Base-by-base conservation (phyloP, 345 rosid species). In the Erucastrum elatum region DNA sequence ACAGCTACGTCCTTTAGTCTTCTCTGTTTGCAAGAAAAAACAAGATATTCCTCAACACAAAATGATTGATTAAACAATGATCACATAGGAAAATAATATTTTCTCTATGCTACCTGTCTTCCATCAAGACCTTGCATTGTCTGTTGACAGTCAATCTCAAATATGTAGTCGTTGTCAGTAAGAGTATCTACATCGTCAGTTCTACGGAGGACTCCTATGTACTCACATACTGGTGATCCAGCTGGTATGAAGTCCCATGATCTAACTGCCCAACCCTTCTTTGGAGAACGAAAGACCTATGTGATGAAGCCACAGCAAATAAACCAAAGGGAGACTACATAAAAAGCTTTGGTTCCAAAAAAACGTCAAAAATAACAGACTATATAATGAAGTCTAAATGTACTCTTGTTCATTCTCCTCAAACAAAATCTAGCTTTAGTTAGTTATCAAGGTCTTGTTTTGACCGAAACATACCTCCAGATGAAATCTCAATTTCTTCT, bases 191-290 rank as follows among this genome's bases (percentile, higher is more conserved):
- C 56, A 76, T 95, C 99, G 53, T 88, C 96, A 4, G 96, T 85
- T 79, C 87, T 89, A 64, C 66, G 85, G 39, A 95, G 87, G 10
- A 82, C 82, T 66, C 99, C 99, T 26, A 84, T 83, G 59, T 95
- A 95, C 82, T 95, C 98, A 63, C 98, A 95, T 3, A 93, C 92
- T 3, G 98, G 97, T 17, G 97, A 88, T 8, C 98, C 99, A 64
- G 99, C 81, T 39, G 94, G 96, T 74, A 95, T 90, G 79, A 87
- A 95, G 58, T 93, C 97, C 98, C 98, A 91, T 7, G 98, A 91
- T 84, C 97, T 86, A 58, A 93, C 98, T 55, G 94, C 98, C 98
- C 99, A 95, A 3, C 98, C 99, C 75, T 95, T 95, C 70, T 86
- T 88, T 27, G 93, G 87, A 46, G 97, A 88, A 31, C 94, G 90